These are phyloP conservation scores for Mortierella sp. DNA, from an alignment of 371 early-diverging fungal genomes.

Conservation along the genomic window DNA sequence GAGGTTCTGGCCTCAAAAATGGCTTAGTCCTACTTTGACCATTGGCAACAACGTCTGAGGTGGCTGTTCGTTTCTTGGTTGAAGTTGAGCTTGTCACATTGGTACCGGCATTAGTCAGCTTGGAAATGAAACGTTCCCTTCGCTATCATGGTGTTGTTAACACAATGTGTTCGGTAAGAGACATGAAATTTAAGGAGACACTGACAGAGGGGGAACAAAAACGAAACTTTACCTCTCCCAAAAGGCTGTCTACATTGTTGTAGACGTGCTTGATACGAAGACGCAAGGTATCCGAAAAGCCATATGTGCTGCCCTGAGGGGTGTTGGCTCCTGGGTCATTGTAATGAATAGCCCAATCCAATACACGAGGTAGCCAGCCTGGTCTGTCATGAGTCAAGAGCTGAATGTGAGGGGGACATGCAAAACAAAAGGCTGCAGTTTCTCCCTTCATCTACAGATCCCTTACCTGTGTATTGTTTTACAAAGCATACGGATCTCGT, in stretches of 20 bases:
- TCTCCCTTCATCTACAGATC: not conserved
- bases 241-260: conserved; percentile 31
- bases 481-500: conserved; percentile 70
- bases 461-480: conserved; percentile 64
- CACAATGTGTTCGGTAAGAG: too few relatives aligned
- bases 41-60: not conserved
- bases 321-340: conserved; percentile 9
- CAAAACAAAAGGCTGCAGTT: too few relatives aligned
- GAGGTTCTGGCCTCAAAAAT: conserved; percentile 47
- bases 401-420: not conserved
- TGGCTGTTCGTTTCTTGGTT: not conserved
- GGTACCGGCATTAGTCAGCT: not conserved
- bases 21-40: not conserved
- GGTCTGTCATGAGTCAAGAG: conserved; percentile 45
- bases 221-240: conserved; percentile 48
- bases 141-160: too few relatives aligned
- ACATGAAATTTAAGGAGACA: too few relatives aligned
- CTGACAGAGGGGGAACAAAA: too few relatives aligned
- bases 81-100: too few relatives aligned
- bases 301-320: conserved; percentile 15
- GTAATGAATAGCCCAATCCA: conserved; percentile 62
- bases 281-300: conserved; percentile 48
- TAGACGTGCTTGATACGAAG: conserved; percentile 54
- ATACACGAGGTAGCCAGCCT: conserved; percentile 67
- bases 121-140: not conserved